These are phyloP conservation scores for Penicillium sp. DNA, from an alignment of 2,329 filamentous ascomycete genomes.

Conservation along the genomic window DNA sequence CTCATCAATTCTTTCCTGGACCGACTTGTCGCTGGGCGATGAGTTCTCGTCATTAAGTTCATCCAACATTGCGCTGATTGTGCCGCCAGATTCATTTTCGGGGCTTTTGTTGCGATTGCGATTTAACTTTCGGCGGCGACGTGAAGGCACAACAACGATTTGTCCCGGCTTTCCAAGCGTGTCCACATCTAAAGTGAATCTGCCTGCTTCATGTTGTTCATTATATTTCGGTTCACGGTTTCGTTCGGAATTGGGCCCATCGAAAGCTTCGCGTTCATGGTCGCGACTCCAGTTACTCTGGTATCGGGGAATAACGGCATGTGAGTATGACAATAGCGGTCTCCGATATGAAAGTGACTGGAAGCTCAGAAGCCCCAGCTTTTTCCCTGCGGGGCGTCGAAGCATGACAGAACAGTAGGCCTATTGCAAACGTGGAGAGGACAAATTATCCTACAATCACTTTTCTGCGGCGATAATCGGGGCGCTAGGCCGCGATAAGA, in stretches of 20 bases:
- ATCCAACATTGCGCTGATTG: conserved; percentile 26
- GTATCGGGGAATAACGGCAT: conserved; percentile 22
- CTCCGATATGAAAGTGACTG: conserved; percentile 15
- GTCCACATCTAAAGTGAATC: conserved; percentile 32
- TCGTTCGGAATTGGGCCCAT: conserved; percentile 4
- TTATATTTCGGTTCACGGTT: conserved; percentile 2
- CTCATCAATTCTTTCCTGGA: conserved; percentile 31
- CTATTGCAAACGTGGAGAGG: conserved; percentile 4
- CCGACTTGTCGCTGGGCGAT: conserved; percentile 10
- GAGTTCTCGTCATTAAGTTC: conserved; percentile 27
- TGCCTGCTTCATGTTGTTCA: conserved; percentile 7
- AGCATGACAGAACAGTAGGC: conserved; percentile 25
- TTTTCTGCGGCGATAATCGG: conserved; percentile 13
- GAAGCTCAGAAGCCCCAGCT: conserved; percentile 24
- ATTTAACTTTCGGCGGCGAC: conserved; percentile 15
- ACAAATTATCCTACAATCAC: conserved; percentile 9
- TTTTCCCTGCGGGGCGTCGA: conserved; percentile 23
- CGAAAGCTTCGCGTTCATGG: conserved; percentile 3
- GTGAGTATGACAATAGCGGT: conserved; percentile 8
- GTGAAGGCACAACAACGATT: conserved; percentile 36
- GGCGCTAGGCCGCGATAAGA: conserved; percentile 12
- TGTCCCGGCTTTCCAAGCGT: conserved; percentile 40
- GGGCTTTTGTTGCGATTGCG: conserved; percentile 4
- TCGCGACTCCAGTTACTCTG: conserved; percentile 16
- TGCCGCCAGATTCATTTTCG: conserved; percentile 5